Conservation (phyloP, 2,329 filamentous ascomycete genomes). For the Aspergillus jensenii region DNA sequence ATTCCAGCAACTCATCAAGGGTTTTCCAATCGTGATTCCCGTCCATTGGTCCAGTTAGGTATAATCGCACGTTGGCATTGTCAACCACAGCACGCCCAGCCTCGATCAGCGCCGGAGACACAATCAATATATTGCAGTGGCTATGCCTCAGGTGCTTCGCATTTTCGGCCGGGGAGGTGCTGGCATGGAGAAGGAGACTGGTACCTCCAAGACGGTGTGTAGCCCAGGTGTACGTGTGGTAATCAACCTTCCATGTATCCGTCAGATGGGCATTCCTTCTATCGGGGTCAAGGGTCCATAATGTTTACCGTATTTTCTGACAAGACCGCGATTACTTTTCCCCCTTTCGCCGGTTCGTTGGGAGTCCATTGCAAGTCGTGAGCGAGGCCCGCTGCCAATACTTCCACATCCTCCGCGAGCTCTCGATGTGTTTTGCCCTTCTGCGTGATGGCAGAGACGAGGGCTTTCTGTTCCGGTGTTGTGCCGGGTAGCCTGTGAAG, state of each 20-base stretch:
- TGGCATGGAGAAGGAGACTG: not conserved
- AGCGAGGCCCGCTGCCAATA: not conserved
- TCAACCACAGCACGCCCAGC: not conserved
- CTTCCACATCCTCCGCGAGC: not conserved
- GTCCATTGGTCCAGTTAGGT: not conserved
- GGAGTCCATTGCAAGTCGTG: not conserved
- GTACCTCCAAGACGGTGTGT: not conserved
- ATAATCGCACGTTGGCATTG: not conserved
- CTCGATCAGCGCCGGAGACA: not conserved
- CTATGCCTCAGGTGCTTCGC: not conserved
- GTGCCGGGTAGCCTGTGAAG: not conserved
- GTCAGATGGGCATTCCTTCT: not conserved
- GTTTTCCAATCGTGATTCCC: not conserved
- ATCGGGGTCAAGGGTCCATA: too few relatives aligned
- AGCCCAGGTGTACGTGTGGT: not conserved
- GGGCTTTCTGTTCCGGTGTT: not conserved
- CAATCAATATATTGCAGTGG: not conserved
- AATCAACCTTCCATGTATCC: not conserved
- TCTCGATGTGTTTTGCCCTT: not conserved
- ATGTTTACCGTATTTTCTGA: not conserved
- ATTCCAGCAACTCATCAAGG: not conserved
- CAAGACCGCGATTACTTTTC: not conserved
- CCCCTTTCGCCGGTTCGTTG: not conserved
- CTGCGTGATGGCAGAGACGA: not conserved
- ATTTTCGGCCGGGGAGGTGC: not conserved